Conservation (phyloP, 2,329 filamentous ascomycete species). For the Venturia nashicola region DNA sequence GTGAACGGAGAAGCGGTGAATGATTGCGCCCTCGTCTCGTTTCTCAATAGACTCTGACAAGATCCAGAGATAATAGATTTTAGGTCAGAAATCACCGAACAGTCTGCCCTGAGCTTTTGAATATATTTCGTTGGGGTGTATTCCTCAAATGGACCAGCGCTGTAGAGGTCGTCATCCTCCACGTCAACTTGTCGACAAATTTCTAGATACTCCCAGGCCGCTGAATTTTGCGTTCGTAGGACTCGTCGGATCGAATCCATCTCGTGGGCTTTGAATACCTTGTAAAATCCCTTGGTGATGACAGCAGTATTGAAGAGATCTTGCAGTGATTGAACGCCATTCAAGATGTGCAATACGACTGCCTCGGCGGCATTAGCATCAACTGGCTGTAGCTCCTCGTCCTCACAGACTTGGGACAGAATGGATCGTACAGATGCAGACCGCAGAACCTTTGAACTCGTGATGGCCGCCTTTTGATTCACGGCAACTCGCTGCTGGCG, state of each 20-base stretch:
- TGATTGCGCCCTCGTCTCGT: constrained; percentile 30
- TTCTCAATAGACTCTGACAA: constrained; percentile 16
- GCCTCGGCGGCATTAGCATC: constrained; percentile 27
- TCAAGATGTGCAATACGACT: constrained; percentile 41
- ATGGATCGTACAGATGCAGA: constrained; percentile 4
- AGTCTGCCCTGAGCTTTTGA: constrained; percentile 38
- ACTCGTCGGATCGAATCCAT: constrained; percentile 39
- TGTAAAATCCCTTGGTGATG: constrained; percentile 44
- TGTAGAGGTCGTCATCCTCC: constrained; percentile 22
- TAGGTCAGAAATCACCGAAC: constrained; percentile 40
- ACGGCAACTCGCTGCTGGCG: background rate
- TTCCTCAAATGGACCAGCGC: constrained; percentile 35
- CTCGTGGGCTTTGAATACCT: constrained; percentile 45
- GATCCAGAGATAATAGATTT: constrained; percentile 44
- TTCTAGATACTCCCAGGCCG: constrained; percentile 49
- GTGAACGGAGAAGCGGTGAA: constrained; percentile 35
- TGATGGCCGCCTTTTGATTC: background rate
- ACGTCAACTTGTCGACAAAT: constrained; percentile 39
- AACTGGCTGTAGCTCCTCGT: constrained; percentile 5
- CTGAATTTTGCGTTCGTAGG: constrained; percentile 40
- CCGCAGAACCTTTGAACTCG: background rate
- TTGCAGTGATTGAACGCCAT: constrained; percentile 34
- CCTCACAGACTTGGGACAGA: constrained; percentile 4
- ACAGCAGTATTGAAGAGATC: constrained; percentile 44
- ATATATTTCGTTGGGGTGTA: constrained; percentile 43